Conservation (phyloP, 352 stramenopile species). For the Pythium aphanidermatum region DNA sequence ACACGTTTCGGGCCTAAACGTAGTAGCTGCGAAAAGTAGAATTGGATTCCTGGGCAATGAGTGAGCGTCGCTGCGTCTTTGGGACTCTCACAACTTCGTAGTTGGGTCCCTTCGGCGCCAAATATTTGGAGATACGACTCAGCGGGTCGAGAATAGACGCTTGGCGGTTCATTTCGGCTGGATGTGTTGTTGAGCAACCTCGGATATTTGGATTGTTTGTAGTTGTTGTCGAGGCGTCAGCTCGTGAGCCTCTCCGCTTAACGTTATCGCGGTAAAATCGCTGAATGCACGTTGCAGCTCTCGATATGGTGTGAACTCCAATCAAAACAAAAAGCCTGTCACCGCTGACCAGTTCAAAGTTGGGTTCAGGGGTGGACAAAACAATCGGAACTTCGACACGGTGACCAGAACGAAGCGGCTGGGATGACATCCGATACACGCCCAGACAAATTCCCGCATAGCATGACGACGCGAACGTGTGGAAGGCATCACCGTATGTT, state of each 20-base stretch:
- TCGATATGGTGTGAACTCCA: constrained; percentile 64
- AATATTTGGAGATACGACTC: constrained; percentile 30
- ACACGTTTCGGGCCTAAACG: constrained; percentile 5
- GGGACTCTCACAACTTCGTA: constrained; percentile 17
- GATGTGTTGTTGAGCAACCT: too few species aligned
- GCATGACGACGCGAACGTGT: constrained; percentile 42
- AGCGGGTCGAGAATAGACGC: constrained; percentile 19
- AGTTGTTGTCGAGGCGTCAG: neutral
- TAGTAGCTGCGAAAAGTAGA: constrained; percentile 23
- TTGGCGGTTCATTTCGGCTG: neutral
- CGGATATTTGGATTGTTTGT: too few species aligned
- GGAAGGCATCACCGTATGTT: constrained; percentile 62
- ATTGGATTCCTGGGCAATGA: constrained; percentile 18
- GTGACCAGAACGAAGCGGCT: constrained; percentile 31
- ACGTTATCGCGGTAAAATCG: constrained; percentile 15
- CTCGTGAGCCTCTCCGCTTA: too few species aligned
- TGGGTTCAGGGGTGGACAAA: constrained; percentile 54
- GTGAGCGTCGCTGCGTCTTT: constrained; percentile 16
- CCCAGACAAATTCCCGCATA: constrained; percentile 69
- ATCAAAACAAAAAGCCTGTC: constrained; percentile 73
- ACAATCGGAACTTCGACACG: constrained; percentile 64
- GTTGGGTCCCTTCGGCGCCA: constrained; percentile 12
- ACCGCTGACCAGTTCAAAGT: constrained; percentile 40
- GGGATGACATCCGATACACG: constrained; percentile 63
- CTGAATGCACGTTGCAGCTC: constrained; percentile 54